These are phyloP conservation scores for Capsella bursapastoris DNA, from an alignment of 345 rosid genomes.

Conservation along the genomic window DNA sequence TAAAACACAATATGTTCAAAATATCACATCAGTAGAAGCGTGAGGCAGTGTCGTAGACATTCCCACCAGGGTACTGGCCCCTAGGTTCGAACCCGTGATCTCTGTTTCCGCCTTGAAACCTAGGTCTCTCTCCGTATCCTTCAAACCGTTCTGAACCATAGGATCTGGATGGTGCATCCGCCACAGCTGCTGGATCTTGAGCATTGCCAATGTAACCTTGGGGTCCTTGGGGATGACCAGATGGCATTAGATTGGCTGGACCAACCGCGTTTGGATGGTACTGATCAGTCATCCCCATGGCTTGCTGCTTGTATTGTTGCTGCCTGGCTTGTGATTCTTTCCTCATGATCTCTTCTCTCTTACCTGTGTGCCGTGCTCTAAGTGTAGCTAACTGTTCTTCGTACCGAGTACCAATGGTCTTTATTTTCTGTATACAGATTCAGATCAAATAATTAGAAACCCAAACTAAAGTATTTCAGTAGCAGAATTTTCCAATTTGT, in stretches of 20 bases:
- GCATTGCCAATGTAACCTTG: conserved; percentile 51
- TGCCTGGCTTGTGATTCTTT: conserved; percentile 70
- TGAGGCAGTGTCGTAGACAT: conserved; percentile 57
- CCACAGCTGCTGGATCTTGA: conserved; percentile 50
- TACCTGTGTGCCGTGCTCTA: conserved; percentile 65
- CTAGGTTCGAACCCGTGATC: conserved; percentile 71
- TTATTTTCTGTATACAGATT: conserved; percentile 62
- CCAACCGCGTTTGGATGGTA: conserved; percentile 51
- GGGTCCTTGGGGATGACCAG: conserved; percentile 58
- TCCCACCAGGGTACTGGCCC: conserved; percentile 67
- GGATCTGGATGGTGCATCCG: conserved; percentile 55
- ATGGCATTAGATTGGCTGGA: conserved; percentile 41
- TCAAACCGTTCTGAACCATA: conserved; percentile 62
- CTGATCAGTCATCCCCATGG: conserved; percentile 49
- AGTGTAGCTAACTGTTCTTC: conserved; percentile 72
- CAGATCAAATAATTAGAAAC: conserved; percentile 7
- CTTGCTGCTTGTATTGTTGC: conserved; percentile 65
- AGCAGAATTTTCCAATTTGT: conserved; percentile 4
- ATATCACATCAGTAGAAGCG: conserved; percentile 56
- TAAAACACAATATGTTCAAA: conserved; percentile 25
- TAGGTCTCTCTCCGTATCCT: conserved; percentile 60
- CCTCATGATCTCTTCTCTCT: conserved; percentile 69
- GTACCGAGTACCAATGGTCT: conserved; percentile 64
- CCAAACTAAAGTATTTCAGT: conserved; percentile 4
- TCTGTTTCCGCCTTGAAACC: conserved; percentile 56